Evolutionary conservation across 2,329 filamentous ascomycete genomes (phyloP), one percentile per base, ranked within the genome.

Genomic region (Penicillium concentricum): DNA sequence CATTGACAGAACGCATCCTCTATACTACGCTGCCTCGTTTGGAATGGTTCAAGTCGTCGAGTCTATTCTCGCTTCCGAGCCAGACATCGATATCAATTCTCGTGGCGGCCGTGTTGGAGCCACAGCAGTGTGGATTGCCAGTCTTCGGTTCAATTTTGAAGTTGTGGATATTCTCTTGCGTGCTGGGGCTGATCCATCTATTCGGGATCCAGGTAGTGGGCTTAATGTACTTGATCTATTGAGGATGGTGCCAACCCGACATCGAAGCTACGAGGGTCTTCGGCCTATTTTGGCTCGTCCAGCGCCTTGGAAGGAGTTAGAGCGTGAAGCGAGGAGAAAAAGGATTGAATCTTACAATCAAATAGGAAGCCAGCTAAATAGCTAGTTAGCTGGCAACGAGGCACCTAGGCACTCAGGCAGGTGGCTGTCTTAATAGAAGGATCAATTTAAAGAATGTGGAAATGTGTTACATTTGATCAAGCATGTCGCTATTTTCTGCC

Each of bases 1-100:
- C 22, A 61, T 65, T 24, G 54, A 62, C 20, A 49, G 20, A 5
- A 64, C 63, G 1, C 56, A 65, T 13, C 63, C 63, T 3, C 47
- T 65, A 5, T 65, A 65, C 45, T 65, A 64, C 28, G 63, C 63
- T 2, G 57, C 58, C 18, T 65, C 63, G 1, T 65, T 62, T 47
- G 63, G 63, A 0, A 61, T 65, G 61, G 20, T 45, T 15, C 51
- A 56, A 28, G 61, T 65, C 9, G 52, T 65, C 26, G 47, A 60
- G 22, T 51, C 55, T 24, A 58, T 65, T 30, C 51, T 64, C 6
- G 49, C 35, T 10, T 57, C 60, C 10, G 60, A 64, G 26, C 51
- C 58, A 6, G 42, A 55, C 28, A 20, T 65, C n/a, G 48, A 65
- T 26, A 39, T 65, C 15, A 58, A 65, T 59, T 60, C 60, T 5